Conservation (phyloP, 2,329 filamentous ascomycete species). For the Emydomyces testavorans region DNA sequence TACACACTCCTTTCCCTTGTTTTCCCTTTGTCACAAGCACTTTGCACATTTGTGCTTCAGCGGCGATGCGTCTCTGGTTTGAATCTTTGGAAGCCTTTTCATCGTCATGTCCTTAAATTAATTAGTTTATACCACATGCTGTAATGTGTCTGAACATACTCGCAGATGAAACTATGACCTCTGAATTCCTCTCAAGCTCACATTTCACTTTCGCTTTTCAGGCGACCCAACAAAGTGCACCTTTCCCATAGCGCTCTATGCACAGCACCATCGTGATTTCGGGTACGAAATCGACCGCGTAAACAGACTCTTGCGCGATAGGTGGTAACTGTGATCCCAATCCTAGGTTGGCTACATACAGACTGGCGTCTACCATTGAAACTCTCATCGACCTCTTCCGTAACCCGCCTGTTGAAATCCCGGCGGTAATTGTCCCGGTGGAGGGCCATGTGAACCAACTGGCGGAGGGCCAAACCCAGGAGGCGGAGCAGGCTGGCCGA, state of each 20-base stretch:
- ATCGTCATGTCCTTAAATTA: constrained; percentile 5
- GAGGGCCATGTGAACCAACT: constrained; percentile 18
- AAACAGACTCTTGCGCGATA: background rate
- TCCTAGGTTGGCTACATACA: background rate
- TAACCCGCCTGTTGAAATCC: constrained; percentile 35
- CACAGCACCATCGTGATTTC: too few relatives aligned
- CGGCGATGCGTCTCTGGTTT: background rate
- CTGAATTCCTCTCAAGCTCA: background rate
- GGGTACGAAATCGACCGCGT: background rate
- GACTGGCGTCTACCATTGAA: background rate
- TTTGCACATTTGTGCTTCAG: background rate
- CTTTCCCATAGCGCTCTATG: background rate
- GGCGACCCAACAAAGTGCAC: background rate
- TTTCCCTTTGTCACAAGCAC: background rate
- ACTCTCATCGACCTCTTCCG: constrained; percentile 28
- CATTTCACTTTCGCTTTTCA: background rate
- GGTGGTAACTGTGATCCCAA: background rate
- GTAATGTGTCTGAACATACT: constrained; percentile 3
- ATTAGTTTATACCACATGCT: constrained; percentile 9
- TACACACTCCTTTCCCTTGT: background rate
- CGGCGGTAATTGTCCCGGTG: constrained; percentile 30
- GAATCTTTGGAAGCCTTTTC: background rate
- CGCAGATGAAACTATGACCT: background rate
- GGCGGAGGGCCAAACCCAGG: constrained; percentile 37
- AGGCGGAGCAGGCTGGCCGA: constrained; percentile 31